Percentiles rank a stretch among this genome's conserved stretches.
Evolutionary conservation across 306 rosid genomes (phyloP).

Genomic region (Fragaria ananassa): DNA sequence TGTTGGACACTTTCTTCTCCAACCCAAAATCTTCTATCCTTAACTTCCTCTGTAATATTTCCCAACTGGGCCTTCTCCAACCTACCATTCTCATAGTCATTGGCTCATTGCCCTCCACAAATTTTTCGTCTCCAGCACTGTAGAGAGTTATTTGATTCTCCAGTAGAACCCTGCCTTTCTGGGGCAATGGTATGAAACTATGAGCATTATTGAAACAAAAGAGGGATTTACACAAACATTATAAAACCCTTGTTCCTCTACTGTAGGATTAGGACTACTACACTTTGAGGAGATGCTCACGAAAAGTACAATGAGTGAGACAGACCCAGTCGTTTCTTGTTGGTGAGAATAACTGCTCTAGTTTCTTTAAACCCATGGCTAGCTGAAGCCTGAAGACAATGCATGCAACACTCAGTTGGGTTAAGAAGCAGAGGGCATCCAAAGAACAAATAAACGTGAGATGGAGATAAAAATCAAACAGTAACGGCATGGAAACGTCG

Average conservation of each 20-base stretch:
- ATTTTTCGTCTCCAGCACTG: too few relatives aligned
- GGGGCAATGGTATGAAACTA: too few relatives aligned
- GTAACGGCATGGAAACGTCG: not conserved
- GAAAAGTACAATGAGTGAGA: constrained; percentile 9
- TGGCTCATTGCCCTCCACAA: too few relatives aligned
- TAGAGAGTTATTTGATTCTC: too few relatives aligned
- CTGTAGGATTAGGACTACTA: too few relatives aligned
- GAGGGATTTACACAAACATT: too few relatives aligned
- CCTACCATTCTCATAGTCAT: too few relatives aligned
- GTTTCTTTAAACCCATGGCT: constrained; percentile 54
- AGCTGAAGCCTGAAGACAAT: not conserved
- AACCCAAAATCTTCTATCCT: constrained; percentile 29
- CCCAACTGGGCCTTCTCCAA: not conserved
- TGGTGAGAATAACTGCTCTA: constrained; percentile 44
- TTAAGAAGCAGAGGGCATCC: not conserved
- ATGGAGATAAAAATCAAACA: not conserved
- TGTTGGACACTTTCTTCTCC: constrained; percentile 24
- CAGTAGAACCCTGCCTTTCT: too few relatives aligned
- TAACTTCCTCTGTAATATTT: constrained; percentile 17
- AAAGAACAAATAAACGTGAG: not conserved
- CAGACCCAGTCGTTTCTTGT: constrained; percentile 63
- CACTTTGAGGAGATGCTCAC: too few relatives aligned
- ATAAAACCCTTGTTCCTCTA: too few relatives aligned
- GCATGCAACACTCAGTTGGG: constrained; percentile 9
- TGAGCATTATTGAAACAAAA: too few relatives aligned